Conservation (phyloP, 83 land plant genomes). For the Picea engelmannii region DNA sequence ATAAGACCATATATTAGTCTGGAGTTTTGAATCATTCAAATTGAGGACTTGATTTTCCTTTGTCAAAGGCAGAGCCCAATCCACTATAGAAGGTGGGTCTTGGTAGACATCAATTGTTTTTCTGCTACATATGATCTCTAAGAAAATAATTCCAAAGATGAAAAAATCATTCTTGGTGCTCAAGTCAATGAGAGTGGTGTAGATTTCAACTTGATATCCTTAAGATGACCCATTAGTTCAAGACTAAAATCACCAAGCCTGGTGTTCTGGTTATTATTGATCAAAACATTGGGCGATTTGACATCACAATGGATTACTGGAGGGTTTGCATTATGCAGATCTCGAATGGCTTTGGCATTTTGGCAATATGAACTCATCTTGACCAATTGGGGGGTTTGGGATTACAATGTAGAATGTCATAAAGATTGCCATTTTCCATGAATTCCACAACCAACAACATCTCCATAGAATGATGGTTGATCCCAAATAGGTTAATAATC, state of each 20-base stretch:
- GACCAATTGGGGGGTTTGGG: slow-evolving; percentile 57
- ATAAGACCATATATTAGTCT: too few species aligned
- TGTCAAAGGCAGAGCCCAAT: too few species aligned
- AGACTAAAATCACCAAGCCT: slow-evolving; percentile 80
- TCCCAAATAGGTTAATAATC: slow-evolving; percentile 73
- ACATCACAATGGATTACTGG: slow-evolving; percentile 85
- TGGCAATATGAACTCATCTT: slow-evolving; percentile 56
- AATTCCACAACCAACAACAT: slow-evolving; percentile 48
- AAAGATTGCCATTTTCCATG: slow-evolving; percentile 32
- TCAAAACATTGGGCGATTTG: slow-evolving; percentile 63
- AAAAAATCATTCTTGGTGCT: slow-evolving; percentile 63
- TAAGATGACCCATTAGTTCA: slow-evolving; percentile 62
- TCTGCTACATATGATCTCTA: slow-evolving; percentile 74
- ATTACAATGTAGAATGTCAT: slow-evolving; percentile 48
- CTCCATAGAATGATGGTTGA: slow-evolving; percentile 32
- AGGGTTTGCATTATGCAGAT: slow-evolving; percentile 62
- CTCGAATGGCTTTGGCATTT: slow-evolving; percentile 57
- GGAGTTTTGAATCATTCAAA: too few species aligned
- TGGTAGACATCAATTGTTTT: slow-evolving; percentile 59
- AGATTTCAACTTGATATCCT: slow-evolving; percentile 33
- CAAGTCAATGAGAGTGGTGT: slow-evolving; percentile 46
- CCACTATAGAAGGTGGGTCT: slow-evolving; percentile 41
- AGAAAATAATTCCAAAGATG: slow-evolving; percentile 4
- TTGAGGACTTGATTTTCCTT: too few species aligned
- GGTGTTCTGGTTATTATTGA: slow-evolving; percentile 57